Percentiles rank a stretch among this genome's conserved stretches.
Evolutionary conservation across 495 filamentous ascomycete genomes (phyloP).

Genomic region (Staphylotrichum tortipilum): DNA sequence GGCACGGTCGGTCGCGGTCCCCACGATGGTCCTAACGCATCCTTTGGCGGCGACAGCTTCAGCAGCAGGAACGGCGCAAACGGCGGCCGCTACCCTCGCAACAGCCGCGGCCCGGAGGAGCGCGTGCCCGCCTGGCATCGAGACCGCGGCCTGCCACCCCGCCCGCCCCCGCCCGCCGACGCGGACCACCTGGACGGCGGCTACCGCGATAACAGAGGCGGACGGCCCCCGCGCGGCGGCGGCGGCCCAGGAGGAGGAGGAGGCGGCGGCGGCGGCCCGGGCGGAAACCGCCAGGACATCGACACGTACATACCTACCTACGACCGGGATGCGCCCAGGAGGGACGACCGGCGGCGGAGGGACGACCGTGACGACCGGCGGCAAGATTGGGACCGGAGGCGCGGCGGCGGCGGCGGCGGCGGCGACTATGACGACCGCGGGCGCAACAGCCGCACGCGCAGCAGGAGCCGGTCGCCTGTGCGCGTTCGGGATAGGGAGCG

Average conservation of each 20-base stretch:
- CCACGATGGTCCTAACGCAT: slow-evolving; percentile 45
- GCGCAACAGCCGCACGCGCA: slow-evolving; percentile 39
- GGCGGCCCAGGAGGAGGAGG: too few relatives aligned
- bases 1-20: slow-evolving; percentile 74
- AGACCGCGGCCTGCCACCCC: slow-evolving; percentile 37
- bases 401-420: slow-evolving; percentile 39
- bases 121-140: slow-evolving; percentile 42
- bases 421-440: slow-evolving; percentile 41
- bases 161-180: slow-evolving; percentile 35
- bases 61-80: slow-evolving; percentile 33
- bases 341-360: slow-evolving; percentile 41
- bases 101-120: slow-evolving; percentile 29
- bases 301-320: slow-evolving; percentile 59
- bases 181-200: slow-evolving; percentile 31
- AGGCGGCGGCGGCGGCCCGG: slow-evolving; percentile 25
- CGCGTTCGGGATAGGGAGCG: slow-evolving; percentile 32
- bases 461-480: slow-evolving; percentile 41
- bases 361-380: slow-evolving; percentile 38
- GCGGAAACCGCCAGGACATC: slow-evolving; percentile 32
- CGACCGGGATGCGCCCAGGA: slow-evolving; percentile 29
- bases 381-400: slow-evolving; percentile 27
- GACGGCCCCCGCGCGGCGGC: slow-evolving; percentile 25
- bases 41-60: slow-evolving; percentile 37
- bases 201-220: slow-evolving; percentile 27
- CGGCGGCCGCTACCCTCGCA: slow-evolving; percentile 31